These are phyloP conservation scores for Aureobasidium sp. DNA, from an alignment of 2,329 filamentous ascomycete genomes.

Conservation along the genomic window DNA sequence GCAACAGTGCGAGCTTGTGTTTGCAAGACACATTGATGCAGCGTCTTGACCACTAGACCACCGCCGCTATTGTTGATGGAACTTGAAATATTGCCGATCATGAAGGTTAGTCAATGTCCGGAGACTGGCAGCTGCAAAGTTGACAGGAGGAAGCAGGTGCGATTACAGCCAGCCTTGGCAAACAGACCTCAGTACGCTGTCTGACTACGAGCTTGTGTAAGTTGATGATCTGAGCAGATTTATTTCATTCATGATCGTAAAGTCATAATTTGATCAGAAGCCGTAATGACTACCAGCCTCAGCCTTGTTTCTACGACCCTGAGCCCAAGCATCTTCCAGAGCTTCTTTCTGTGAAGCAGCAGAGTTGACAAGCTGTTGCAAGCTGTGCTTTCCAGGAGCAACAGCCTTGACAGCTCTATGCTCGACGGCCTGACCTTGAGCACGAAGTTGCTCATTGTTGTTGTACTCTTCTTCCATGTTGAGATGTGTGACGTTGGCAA, in stretches of 20 bases:
- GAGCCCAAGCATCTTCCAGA: slow-evolving; percentile 84
- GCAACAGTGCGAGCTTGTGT: neutral
- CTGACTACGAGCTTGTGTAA: neutral
- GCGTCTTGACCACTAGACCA: neutral
- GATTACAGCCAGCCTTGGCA: neutral
- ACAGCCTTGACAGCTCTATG: slow-evolving; percentile 74
- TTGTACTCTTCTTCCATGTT: slow-evolving; percentile 83
- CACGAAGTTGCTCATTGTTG: slow-evolving; percentile 70
- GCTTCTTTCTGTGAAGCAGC: slow-evolving; percentile 78
- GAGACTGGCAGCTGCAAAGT: neutral
- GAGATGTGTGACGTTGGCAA: slow-evolving; percentile 71
- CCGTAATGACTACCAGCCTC: slow-evolving; percentile 62
- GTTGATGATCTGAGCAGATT: neutral
- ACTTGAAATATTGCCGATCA: neutral
- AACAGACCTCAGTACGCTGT: neutral
- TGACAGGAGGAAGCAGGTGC: neutral
- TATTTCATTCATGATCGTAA: neutral
- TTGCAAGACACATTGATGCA: neutral
- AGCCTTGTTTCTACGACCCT: slow-evolving; percentile 68
- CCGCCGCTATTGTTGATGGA: neutral
- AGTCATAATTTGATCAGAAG: slow-evolving; percentile 44
- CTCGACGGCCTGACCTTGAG: slow-evolving; percentile 58
- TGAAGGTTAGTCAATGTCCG: too few species aligned
- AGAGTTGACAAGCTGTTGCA: slow-evolving; percentile 79
- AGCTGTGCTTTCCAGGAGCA: slow-evolving; percentile 50